Evolutionary conservation across 441 rosid species (phyloP).

Genomic region (Euphorbia schlechtendalii): DNA sequence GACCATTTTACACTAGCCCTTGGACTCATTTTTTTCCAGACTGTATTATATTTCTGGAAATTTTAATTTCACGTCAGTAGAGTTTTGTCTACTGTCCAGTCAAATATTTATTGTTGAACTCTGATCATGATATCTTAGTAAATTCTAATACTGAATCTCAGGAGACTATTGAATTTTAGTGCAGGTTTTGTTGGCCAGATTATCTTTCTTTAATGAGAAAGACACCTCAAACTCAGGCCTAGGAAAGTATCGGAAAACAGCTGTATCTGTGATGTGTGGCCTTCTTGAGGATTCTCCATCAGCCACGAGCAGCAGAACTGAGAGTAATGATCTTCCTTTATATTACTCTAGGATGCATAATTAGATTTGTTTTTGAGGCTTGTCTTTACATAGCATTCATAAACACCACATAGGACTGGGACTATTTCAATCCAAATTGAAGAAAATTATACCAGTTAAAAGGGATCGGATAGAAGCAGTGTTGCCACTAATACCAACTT

Average conservation of each 20-base stretch:
- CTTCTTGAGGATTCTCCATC: conserved; percentile 86
- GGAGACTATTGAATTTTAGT: conserved; percentile 15
- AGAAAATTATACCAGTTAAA: not conserved
- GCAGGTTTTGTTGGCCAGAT: conserved; percentile 80
- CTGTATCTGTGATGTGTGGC: conserved; percentile 91
- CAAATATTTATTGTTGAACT: not conserved
- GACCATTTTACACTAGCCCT: no score
- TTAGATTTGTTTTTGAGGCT: not conserved
- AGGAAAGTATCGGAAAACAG: conserved; percentile 58
- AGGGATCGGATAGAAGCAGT: no score
- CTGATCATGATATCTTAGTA: not conserved
- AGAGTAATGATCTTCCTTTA: conserved; percentile 34
- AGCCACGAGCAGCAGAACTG: conserved; percentile 76
- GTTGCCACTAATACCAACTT: not conserved
- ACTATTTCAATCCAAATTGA: not conserved
- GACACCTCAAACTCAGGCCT: conserved; percentile 59
- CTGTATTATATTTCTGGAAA: not conserved
- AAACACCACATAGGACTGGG: no score
- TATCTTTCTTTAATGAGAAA: conserved; percentile 61
- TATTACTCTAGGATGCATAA: not conserved
- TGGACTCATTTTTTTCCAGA: no score
- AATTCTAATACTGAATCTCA: conserved; percentile 4
- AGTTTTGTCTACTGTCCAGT: no score
- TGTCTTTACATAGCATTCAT: not conserved
- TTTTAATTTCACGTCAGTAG: no score